Percentiles rank a stretch among this genome's conserved stretches.
Conservation (phyloP, 164 flowering plant genomes). For the Tetrastigma voinierianum region DNA sequence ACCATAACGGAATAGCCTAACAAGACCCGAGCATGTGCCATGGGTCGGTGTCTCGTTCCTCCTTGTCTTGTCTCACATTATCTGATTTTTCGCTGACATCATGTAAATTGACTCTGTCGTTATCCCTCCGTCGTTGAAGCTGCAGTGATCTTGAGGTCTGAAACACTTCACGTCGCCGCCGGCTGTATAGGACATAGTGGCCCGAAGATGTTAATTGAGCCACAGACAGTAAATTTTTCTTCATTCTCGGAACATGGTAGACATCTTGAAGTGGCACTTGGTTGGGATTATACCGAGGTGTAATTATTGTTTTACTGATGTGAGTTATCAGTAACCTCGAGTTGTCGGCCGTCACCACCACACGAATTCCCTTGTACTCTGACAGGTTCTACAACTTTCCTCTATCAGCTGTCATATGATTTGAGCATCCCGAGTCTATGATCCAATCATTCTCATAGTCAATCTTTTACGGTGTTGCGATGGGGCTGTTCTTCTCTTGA, state of each 20-base stretch:
- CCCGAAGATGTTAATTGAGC: constrained; percentile 15
- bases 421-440: constrained; percentile 13
- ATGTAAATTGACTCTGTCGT: too few relatives aligned
- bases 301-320: neutral
- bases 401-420: constrained; percentile 20
- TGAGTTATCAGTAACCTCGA: constrained; percentile 14
- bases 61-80: constrained; percentile 11
- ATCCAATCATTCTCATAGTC: constrained; percentile 19
- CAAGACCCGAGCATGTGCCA: constrained; percentile 8
- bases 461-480: constrained; percentile 1
- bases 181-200: constrained; percentile 21
- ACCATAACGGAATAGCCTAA: too few relatives aligned
- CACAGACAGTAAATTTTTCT: constrained; percentile 10
- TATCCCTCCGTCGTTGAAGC: too few relatives aligned
- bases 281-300: neutral
- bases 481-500: constrained; percentile 8
- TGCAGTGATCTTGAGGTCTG: too few relatives aligned
- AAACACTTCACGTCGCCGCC: constrained; percentile 21
- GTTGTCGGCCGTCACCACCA: constrained; percentile 14
- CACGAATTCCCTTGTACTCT: constrained; percentile 10
- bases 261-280: constrained; percentile 11
- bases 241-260: constrained; percentile 20
- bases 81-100: too few relatives aligned
- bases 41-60: constrained; percentile 14
- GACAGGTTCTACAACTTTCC: neutral